Base-by-base conservation (phyloP, 2,329 filamentous ascomycete species). In the Cryphonectria nitschkei region DNA sequence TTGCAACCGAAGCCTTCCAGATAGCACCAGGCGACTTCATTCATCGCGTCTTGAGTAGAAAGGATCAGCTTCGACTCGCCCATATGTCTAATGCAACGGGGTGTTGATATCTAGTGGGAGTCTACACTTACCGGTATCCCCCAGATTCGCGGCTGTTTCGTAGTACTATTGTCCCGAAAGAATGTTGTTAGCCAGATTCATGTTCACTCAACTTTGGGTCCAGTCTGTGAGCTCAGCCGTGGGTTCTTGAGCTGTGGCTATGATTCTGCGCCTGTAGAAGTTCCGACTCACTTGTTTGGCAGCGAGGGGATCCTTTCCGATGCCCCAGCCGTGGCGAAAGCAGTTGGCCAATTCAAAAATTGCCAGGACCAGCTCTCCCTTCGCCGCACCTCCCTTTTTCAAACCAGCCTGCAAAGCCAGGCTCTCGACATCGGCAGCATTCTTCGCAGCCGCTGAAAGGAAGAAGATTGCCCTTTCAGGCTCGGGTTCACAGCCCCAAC, bases 21-120 rank as follows among this genome's bases (percentile, higher is more conserved):
- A 85, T 96, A 98, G 84, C 96, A 99, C 94, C 94, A 97, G 50
- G 91, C 96, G 68, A 92, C 92, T 81, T 98, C 95, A 79, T 98
- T 97, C 95, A 98, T 97, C 70, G 95, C 96, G 83, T 99, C 96
- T 90, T 76, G 72, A 72, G 74, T 73, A 75, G 68, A 73, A 69
- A 62, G 66, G 75, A 77, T 80, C 73, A 80, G 79, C 75, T 74
- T 74, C 73, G 66, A 32, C 54, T 29, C 69, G 62, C 52, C 69
- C 61, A 61, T 66, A 68, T 67, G 70, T 69, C 66, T n/a, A 2
- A 46, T 37, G 7, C 32, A 19, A 50, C 19, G n/a, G 26, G 29
- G 6, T 58, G n/a, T 50, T 14, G 46, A 46, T 65, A 26, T 34
- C 26, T 46, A 13, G 65, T 16, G 6, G 26, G 22, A 69, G 68